Percentiles rank a stretch among this genome's conserved stretches.
These are phyloP conservation scores for Metschnikowia peoriensis DNA, from an alignment of 805 yeast species.

Conservation along the genomic window DNA sequence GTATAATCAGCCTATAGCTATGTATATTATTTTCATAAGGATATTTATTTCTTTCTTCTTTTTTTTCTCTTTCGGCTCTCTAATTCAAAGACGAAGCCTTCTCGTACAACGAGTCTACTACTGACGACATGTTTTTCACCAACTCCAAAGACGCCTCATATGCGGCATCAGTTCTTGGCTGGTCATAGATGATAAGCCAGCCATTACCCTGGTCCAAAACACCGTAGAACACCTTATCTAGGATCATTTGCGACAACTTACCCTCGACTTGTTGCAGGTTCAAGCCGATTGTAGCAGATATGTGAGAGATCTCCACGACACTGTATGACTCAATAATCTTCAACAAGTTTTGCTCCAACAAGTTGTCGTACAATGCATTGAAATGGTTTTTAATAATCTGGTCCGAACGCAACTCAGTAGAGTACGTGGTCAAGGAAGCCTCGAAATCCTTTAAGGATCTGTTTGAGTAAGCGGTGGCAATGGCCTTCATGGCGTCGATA, in stretches of 20 bases:
- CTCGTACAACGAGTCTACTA: constrained; percentile 88
- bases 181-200: constrained; percentile 89
- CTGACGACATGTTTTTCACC: constrained; percentile 80
- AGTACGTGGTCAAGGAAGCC: constrained; percentile 68
- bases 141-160: constrained; percentile 86
- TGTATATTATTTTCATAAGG: constrained; percentile 6
- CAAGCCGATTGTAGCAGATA: constrained; percentile 84
- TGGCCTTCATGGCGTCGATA: constrained; percentile 94
- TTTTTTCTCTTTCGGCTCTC: constrained; percentile 3
- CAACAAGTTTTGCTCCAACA: constrained; percentile 88
- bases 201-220: constrained; percentile 98
- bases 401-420: constrained; percentile 77
- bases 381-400: constrained; percentile 88
- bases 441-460: constrained; percentile 92
- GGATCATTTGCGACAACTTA: constrained; percentile 91
- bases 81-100: constrained; percentile 84
- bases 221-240: constrained; percentile 93
- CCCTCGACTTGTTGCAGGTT: constrained; percentile 89
- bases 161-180: constrained; percentile 83
- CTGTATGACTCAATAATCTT: constrained; percentile 96
- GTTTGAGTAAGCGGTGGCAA: constrained; percentile 84
- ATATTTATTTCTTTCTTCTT: constrained; percentile 4
- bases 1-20: constrained; percentile 8
- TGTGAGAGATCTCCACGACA: constrained; percentile 88
- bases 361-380: constrained; percentile 86